Evolutionary conservation across 805 yeast genomes (phyloP), one percentile per base, ranked within the genome.

Genomic region (Wickerhamomyces bisporus): DNA sequence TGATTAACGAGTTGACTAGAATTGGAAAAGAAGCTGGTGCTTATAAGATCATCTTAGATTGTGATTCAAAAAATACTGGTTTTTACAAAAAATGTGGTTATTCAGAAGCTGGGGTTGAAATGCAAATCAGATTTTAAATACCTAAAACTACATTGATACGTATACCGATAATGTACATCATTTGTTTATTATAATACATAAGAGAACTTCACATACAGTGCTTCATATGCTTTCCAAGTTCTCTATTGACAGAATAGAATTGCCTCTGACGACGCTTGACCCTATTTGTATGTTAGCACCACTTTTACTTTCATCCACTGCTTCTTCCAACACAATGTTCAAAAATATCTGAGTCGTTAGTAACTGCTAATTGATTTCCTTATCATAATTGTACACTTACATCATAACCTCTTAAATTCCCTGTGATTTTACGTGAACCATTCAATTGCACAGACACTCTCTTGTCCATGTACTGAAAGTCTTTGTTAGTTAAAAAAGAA

Each of bases 31-130:
- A 61, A 3, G 55, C 52, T 12, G 93, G 91, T 5, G 87, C 94
- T 53, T 91, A 91, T 64, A 91, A 91, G 65, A 81, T 86, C 14
- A 86, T 91, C 30, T 66, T 91, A 51, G 97, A 91, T 64, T 91
- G 98, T 62, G 81, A 83, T 39, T 77, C 75, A n/a, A 74, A 77
- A 42, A 91, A 91, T 55, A 82, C 79, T 26, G 81, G 76, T 4
- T 91, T 91, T 60, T 91, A 91, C 59, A 85, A 86, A 50, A 89
- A 87, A 60, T 91, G 98, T 67, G 94, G 89, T 3, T 79, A 76
- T 57, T 57, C 58, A 13, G 65, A 71, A 39, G 82, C 75, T 18
- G 93, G 93, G 12, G 60, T 74, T 27, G 86, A 81, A 52, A 84
- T 84, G 94, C 73, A 73, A 31, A 64, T 55, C 40, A 65, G 84